These are phyloP conservation scores for Euryodendron excelsum DNA, from an alignment of 148 eudicot genomes.

Conservation along the genomic window DNA sequence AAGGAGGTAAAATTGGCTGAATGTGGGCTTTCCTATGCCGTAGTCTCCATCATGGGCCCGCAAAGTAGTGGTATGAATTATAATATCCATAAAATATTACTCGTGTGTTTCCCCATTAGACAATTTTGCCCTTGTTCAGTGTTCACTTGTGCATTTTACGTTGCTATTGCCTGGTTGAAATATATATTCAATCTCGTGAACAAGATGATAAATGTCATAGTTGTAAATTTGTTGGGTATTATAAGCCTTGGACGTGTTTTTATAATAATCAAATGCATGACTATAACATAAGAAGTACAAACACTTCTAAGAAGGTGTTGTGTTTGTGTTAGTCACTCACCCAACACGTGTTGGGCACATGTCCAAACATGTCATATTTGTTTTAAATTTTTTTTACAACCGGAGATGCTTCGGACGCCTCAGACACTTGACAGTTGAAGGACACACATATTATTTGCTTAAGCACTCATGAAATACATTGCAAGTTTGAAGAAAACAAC, in stretches of 20 bases:
- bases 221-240: background rate
- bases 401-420: too few species aligned
- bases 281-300: too few species aligned
- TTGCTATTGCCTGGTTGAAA: background rate
- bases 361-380: too few species aligned
- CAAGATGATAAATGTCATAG: background rate
- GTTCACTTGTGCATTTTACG: background rate
- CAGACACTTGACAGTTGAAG: too few species aligned
- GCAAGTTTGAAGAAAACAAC: too few species aligned
- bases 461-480: too few species aligned
- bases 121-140: background rate
- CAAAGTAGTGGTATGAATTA: slow-evolving; percentile 88
- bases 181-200: background rate
- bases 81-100: background rate
- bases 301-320: too few species aligned
- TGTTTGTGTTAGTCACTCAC: too few species aligned
- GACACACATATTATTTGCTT: too few species aligned
- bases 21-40: slow-evolving; percentile 95
- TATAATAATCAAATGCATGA: background rate
- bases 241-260: background rate
- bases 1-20: slow-evolving; percentile 82
- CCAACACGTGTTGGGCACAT: too few species aligned
- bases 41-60: slow-evolving; percentile 98
- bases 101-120: background rate
- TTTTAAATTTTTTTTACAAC: too few species aligned